A percentile compares a stretch with the other conserved stretches of the same genome.
These are phyloP conservation scores for Mycena floridula DNA, from an alignment of 768 basidiomycete genomes.

Conservation along the genomic window DNA sequence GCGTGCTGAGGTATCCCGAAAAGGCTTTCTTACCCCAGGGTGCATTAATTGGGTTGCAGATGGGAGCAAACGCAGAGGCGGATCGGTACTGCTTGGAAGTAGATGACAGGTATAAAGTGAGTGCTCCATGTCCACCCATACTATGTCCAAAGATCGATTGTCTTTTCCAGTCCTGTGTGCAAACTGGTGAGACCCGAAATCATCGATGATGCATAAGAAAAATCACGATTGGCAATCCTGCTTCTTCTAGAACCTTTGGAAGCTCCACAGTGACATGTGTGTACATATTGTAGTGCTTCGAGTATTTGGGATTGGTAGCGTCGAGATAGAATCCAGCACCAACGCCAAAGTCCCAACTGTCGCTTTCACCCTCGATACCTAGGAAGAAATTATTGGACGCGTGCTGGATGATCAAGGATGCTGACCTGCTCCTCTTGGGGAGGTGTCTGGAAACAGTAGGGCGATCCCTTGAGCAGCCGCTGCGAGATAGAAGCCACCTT, in stretches of 20 bases:
- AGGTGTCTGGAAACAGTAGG: slow-evolving; percentile 92
- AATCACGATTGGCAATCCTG: slow-evolving; percentile 73
- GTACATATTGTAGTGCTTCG: slow-evolving; percentile 84
- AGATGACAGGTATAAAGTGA: slow-evolving; percentile 83
- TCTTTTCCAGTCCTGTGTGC: slow-evolving; percentile 63
- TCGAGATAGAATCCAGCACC: slow-evolving; percentile 97
- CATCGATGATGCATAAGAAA: background rate
- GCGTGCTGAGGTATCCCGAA: slow-evolving; percentile 74
- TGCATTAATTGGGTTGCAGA: slow-evolving; percentile 78
- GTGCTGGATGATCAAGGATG: too few species aligned
- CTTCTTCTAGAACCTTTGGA: slow-evolving; percentile 68
- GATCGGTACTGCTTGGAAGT: slow-evolving; percentile 67
- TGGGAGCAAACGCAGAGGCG: slow-evolving; percentile 83
- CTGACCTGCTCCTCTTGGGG: slow-evolving; percentile 90
- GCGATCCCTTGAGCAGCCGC: slow-evolving; percentile 86
- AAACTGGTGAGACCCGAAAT: slow-evolving; percentile 1
- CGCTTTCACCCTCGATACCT: slow-evolving; percentile 73
- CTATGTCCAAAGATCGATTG: slow-evolving; percentile 94
- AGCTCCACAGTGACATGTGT: slow-evolving; percentile 81
- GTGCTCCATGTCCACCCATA: slow-evolving; percentile 96
- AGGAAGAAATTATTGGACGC: too few species aligned
- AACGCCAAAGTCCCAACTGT: slow-evolving; percentile 87
- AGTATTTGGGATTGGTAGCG: slow-evolving; percentile 71
- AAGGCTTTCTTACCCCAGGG: slow-evolving; percentile 96
- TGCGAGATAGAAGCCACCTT: slow-evolving; percentile 85